These are phyloP conservation scores for Staphylotrichum tortipilum DNA, from an alignment of 495 filamentous ascomycete species.

Conservation along the genomic window DNA sequence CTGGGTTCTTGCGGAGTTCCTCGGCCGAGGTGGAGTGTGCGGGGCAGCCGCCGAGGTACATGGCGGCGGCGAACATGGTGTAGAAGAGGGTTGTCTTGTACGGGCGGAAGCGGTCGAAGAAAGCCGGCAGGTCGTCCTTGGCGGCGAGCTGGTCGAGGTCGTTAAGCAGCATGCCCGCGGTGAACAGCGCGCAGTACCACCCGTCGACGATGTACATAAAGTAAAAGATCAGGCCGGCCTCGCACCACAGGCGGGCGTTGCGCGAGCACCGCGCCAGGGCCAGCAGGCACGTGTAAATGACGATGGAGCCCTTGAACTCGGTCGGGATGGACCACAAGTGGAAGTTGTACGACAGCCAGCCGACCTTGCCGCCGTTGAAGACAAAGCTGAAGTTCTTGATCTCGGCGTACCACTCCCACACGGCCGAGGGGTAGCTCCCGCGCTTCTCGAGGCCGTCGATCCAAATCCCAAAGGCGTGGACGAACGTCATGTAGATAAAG, in stretches of 20 bases:
- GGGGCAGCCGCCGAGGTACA: conserved; percentile 41
- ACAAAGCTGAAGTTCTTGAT: conserved; percentile 54
- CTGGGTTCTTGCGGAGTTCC: conserved; percentile 28
- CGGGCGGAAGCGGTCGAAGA: conserved; percentile 28
- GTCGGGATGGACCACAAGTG: conserved; percentile 38
- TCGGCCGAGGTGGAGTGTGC: conserved; percentile 27
- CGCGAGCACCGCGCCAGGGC: conserved; percentile 30
- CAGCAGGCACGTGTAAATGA: conserved; percentile 39
- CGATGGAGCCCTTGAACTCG: conserved; percentile 36
- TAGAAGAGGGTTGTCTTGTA: conserved; percentile 39
- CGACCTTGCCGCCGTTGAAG: conserved; percentile 35
- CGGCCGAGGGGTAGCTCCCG: conserved; percentile 33
- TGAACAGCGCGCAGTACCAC: conserved; percentile 35
- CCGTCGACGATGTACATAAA: conserved; percentile 43
- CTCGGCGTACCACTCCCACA: conserved; percentile 49
- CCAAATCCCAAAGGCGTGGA: conserved; percentile 40
- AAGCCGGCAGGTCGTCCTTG: conserved; percentile 32
- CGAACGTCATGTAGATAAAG: conserved; percentile 42
- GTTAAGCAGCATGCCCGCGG: conserved; percentile 39
- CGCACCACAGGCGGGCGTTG: conserved; percentile 26
- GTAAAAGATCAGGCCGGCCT: conserved; percentile 28
- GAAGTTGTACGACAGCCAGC: conserved; percentile 31
- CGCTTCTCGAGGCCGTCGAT: conserved; percentile 23
- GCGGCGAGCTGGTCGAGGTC: conserved; percentile 39
- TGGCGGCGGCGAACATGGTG: conserved; percentile 33